Base-by-base conservation (phyloP, 352 stramenopile species). In the Phytopythium sindhum region DNA sequence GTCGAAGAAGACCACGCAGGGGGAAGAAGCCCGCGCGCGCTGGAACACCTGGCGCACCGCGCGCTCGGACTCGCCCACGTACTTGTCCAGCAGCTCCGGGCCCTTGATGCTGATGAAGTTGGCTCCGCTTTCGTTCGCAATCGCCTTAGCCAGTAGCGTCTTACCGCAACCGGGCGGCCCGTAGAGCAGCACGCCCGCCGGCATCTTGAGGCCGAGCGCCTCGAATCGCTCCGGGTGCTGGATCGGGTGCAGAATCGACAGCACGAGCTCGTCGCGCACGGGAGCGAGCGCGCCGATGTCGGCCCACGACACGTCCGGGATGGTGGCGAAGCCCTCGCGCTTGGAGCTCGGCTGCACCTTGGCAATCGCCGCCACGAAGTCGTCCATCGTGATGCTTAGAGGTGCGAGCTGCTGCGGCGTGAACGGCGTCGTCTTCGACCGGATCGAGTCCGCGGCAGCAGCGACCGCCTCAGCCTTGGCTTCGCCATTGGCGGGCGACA, bases 1-100 rank as follows among this genome's bases (percentile, higher is more conserved):
- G 64, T 99, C 98, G 61, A 99, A 99, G 78, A 99, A 99, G 17
- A 99, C 93, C n/a, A 99, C 97, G 73, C 98, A 99, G 4, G 98
- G 98, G 59, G 93, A 97, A 17, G 96, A 99, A 52, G 95, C 96
- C 2, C 97, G 81, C n/a, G 97, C 98, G 53, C 97, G 86, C 76
- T 98, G 92, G 81, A 99, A 99, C 1, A 99, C 94, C 63, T 97
- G 90, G 9, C 94, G 90, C 54, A 98, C 94, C 1, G 91, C 94
- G 37, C 93, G 86, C 75, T 99, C 98, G 39, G 89, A 98, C 79
- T 99, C 97, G 37, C 97, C 97, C 4, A 99, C 97, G 73, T 99
- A 99, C 77, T 99, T 99, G 84, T 99, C 97, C 31, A 99, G 85
- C 33, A 99, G 82, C 75, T 99, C 97, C 1, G 98, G 97, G 23